Evolutionary conservation across 2,329 filamentous ascomycete species (phyloP).

Genomic region (Trichocomaceae sp.): DNA sequence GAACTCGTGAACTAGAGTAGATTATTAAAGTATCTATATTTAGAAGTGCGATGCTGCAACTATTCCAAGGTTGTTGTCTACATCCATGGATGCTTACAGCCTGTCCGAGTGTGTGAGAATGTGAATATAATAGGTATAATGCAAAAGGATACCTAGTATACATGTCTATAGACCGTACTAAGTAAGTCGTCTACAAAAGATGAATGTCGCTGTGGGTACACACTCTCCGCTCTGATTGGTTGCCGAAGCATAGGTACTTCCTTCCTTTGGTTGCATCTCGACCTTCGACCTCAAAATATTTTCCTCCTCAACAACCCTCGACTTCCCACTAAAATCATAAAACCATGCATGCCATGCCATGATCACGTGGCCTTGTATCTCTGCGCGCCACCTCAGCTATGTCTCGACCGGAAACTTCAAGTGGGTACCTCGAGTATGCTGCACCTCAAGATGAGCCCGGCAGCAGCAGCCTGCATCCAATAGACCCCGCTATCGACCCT

Average conservation of each 20-base stretch:
- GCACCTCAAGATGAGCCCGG: neutral
- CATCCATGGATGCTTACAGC: no score
- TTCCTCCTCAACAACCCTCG: neutral
- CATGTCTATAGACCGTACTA: no score
- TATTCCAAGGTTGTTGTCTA: no score
- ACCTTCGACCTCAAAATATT: slow-evolving; percentile 1
- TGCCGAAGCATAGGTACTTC: no score
- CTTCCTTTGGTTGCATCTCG: neutral
- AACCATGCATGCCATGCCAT: neutral
- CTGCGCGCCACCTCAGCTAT: neutral
- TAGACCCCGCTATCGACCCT: slow-evolving; percentile 12
- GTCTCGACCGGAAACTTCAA: neutral
- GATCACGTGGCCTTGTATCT: neutral
- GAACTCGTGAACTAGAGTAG: no score
- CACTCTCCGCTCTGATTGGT: neutral
- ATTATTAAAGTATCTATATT: no score
- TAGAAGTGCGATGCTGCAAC: no score
- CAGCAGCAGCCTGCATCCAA: neutral
- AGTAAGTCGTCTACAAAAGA: no score
- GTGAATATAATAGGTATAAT: no score
- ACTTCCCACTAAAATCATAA: no score
- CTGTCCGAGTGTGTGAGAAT: no score
- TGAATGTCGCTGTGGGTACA: neutral
- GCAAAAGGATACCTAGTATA: no score
- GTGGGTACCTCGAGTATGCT: neutral